Percentiles rank a stretch among this genome's conserved stretches.
Conservation (phyloP, 306 rosid species). For the Erythrophleum fordii region DNA sequence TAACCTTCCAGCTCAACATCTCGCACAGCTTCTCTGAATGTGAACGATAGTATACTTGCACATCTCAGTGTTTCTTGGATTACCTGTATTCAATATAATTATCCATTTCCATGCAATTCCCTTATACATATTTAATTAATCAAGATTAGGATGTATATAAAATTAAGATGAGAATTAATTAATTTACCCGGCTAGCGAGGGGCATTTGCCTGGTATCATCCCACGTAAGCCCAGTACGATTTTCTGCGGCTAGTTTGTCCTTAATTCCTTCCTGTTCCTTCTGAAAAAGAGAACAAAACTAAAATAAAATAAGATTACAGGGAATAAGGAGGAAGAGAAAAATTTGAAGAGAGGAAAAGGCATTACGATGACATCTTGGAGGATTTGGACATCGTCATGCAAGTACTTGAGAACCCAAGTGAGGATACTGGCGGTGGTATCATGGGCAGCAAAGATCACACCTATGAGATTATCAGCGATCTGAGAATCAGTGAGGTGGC, state of each 20-base stretch:
- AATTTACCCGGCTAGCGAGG: slow-evolving; percentile 57
- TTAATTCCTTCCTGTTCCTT: not conserved
- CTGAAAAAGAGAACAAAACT: not conserved
- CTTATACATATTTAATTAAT: not conserved
- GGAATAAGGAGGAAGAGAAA: not conserved
- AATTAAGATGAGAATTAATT: not conserved
- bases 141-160: too few relatives aligned
- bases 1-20: slow-evolving; percentile 78
- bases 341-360: not conserved
- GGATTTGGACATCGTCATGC: slow-evolving; percentile 61
- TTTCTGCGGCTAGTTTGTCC: slow-evolving; percentile 41
- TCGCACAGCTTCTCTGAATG: slow-evolving; percentile 83
- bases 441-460: slow-evolving; percentile 68
- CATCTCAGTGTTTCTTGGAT: slow-evolving; percentile 80
- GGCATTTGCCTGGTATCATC: slow-evolving; percentile 77
- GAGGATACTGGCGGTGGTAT: slow-evolving; percentile 80
- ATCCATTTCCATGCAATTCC: too few relatives aligned
- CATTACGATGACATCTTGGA: slow-evolving; percentile 59
- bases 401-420: slow-evolving; percentile 82
- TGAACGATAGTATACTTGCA: slow-evolving; percentile 83
- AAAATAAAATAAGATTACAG: not conserved
- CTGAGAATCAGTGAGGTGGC: too few relatives aligned
- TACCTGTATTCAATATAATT: slow-evolving; percentile 45
- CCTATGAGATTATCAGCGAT: too few relatives aligned
- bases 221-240: slow-evolving; percentile 69